Percentiles rank a stretch among this genome's conserved stretches.
phyloP scores from a whole-genome alignment of 179 eudicot species.

The Beta macrorhiza region DNA sequence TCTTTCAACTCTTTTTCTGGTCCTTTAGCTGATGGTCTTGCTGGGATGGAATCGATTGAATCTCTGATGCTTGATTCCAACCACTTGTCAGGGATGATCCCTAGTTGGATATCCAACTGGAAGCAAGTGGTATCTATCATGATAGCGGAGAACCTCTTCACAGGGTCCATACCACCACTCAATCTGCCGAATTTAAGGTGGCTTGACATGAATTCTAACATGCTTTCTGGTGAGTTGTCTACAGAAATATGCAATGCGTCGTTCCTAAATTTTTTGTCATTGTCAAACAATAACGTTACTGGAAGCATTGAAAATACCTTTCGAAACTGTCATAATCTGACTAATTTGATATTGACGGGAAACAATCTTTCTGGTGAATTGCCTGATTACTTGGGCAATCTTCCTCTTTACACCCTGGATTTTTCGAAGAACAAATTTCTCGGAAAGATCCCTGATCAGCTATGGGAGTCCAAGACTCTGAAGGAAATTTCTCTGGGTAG shows the following conservation, averaged over 20 bases:
- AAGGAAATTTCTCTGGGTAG: constrained; percentile 57
- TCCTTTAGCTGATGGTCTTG: constrained; percentile 62
- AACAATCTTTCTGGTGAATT: constrained; percentile 68
- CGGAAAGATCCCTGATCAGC: constrained; percentile 62
- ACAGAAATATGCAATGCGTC: constrained; percentile 55
- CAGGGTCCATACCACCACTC: constrained; percentile 62
- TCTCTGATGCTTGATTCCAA: constrained; percentile 57
- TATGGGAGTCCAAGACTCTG: constrained; percentile 74
- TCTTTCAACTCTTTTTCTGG: constrained; percentile 73
- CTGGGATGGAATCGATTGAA: constrained; percentile 54
- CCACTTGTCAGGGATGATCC: constrained; percentile 59
- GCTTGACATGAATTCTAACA: constrained; percentile 54
- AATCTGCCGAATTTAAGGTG: constrained; percentile 44
- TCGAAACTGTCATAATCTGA: constrained; percentile 49
- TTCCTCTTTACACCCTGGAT: constrained; percentile 60
- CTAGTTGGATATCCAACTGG: constrained; percentile 77
- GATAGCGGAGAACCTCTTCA: constrained; percentile 56
- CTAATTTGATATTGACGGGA: constrained; percentile 60
- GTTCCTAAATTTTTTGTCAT: constrained; percentile 35
- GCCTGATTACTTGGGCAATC: constrained; percentile 72
- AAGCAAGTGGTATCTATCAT: constrained; percentile 48
- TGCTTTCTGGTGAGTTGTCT: constrained; percentile 69
- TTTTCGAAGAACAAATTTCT: constrained; percentile 63
- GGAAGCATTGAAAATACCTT: constrained; percentile 61
- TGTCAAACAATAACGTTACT: constrained; percentile 70